Percentiles rank a stretch among this genome's conserved stretches.
These are phyloP conservation scores for Penicillium sp. DNA, from an alignment of 2,329 filamentous ascomycete species.

Conservation along the genomic window DNA sequence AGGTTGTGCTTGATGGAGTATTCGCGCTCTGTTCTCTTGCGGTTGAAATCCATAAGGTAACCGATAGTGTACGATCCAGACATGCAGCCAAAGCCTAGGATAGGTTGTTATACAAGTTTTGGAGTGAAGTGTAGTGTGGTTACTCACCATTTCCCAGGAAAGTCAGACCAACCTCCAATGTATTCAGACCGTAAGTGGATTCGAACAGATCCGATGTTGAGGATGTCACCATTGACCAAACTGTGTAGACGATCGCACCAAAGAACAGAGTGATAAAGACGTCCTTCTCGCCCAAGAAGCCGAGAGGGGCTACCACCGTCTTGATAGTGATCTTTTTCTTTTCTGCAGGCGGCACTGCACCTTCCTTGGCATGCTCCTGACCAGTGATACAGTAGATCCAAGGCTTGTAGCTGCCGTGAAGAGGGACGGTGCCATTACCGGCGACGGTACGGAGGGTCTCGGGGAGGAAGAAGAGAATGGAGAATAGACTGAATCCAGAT, in stretches of 20 bases:
- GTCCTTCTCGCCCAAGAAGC: slow-evolving; percentile 54
- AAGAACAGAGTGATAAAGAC: slow-evolving; percentile 53
- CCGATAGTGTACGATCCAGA: slow-evolving; percentile 51
- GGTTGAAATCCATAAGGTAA: slow-evolving; percentile 52
- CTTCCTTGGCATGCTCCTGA: slow-evolving; percentile 28
- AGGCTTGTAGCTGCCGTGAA: slow-evolving; percentile 51
- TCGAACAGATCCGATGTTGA: slow-evolving; percentile 50
- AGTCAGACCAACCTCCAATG: slow-evolving; percentile 48
- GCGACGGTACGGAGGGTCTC: slow-evolving; percentile 55
- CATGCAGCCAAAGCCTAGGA: slow-evolving; percentile 46
- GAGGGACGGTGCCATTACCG: slow-evolving; percentile 51
- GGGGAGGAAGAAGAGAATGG: slow-evolving; percentile 52
- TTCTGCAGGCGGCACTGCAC: slow-evolving; percentile 19
- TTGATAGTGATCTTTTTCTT: slow-evolving; percentile 39
- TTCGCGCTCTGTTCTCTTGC: slow-evolving; percentile 40
- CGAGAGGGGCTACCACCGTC: slow-evolving; percentile 48
- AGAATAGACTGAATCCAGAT: slow-evolving; percentile 44
- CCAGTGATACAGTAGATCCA: slow-evolving; percentile 41
- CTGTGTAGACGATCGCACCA: slow-evolving; percentile 53
- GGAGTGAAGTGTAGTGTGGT: background rate
- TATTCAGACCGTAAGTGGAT: slow-evolving; percentile 47
- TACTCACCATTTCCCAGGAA: slow-evolving; percentile 49
- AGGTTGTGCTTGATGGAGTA: slow-evolving; percentile 42
- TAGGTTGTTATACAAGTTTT: slow-evolving; percentile 5
- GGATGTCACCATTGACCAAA: slow-evolving; percentile 58